phyloP scores from a whole-genome alignment of 805 yeast species.

The Debaryomyces prosopidis region DNA sequence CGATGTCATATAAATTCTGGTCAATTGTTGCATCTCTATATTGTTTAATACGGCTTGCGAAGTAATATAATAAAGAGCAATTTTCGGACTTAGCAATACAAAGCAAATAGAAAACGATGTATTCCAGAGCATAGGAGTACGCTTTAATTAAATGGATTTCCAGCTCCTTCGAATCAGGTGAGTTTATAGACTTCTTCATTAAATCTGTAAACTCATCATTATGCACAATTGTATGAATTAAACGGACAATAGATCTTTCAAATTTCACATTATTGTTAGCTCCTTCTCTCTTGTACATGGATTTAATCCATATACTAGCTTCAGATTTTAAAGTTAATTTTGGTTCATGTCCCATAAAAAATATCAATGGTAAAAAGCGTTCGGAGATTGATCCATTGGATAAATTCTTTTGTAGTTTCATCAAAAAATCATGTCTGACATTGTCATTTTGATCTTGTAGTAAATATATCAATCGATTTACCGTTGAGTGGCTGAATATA shows the following conservation, averaged over 20 bases:
- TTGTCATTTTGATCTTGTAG: conserved; percentile 65
- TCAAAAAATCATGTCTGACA: conserved; percentile 56
- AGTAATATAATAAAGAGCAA: conserved; percentile 69
- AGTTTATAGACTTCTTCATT: conserved; percentile 11
- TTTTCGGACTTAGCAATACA: conserved; percentile 65
- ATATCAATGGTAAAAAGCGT: conserved; percentile 64
- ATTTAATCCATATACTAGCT: conserved; percentile 69
- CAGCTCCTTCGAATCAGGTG: conserved; percentile 14
- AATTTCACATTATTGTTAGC: conserved; percentile 45
- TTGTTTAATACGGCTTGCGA: conserved; percentile 78
- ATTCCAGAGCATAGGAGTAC: conserved; percentile 55
- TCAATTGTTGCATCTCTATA: conserved; percentile 58
- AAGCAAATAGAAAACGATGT: conserved; percentile 59
- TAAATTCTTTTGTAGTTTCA: conserved; percentile 50
- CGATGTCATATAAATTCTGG: conserved; percentile 25
- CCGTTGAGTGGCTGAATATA: conserved; percentile 51
- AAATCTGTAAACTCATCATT: conserved; percentile 62
- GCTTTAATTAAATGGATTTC: conserved; percentile 39
- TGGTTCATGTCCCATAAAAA: conserved; percentile 80
- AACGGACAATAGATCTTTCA: conserved; percentile 67
- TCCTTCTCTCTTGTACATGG: conserved; percentile 46
- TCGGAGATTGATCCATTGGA: conserved; percentile 58
- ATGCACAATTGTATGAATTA: conserved; percentile 72
- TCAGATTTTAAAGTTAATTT: conserved; percentile 47
- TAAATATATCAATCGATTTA: conserved; percentile 55